Evolutionary conservation across 352 stramenopile species (phyloP), one percentile per base, ranked within the genome.

Genomic region (Stramenopiles sp.): DNA sequence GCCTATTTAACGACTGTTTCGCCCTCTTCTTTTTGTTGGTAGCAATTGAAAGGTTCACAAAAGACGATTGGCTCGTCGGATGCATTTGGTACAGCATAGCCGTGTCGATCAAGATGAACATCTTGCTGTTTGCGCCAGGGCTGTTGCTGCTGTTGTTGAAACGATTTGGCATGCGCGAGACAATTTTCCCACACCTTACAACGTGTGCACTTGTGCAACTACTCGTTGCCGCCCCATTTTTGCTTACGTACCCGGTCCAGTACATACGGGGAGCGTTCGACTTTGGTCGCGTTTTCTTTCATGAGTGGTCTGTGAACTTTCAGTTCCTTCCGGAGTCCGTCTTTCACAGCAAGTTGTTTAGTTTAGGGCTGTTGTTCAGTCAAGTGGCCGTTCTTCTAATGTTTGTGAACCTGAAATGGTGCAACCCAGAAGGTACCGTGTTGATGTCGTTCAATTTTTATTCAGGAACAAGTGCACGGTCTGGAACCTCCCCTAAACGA

Each of bases 51-150:
- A 76, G 93, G 0, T 90, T 90, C 18, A n/a, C 18, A 63, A n/a
- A n/a, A n/a, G 43, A 63, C 43, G 43, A n/a, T 48, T 95, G 87
- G 87, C 85, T 86, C 53, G 80, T 87, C 68, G 92, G 90, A 53
- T 97, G 91, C 76, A 81, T 93, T 0, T 49, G 97, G 37, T 98
- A 97, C 84, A 97, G 90, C 71, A 81, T 97, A 32, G 92, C 91
- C 18, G 92, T 98, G 3, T 96, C 89, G 35, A 89, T 98, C 79
- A 99, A 99, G 84, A 99, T 99, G 95, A 98, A 98, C 85, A 85
- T 97, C 34, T 83, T 99, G 49, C 84, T 99, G 4, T 98, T 98
- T 78, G 92, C 93, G 48, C 94, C 94, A 0, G 94, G 91, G 37
- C 80, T 99, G 0, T 89, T 98, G 68, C 89, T 98, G 74, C 80